These are phyloP conservation scores for Phytophthora rubi DNA, from an alignment of 352 stramenopile genomes.

Conservation along the genomic window DNA sequence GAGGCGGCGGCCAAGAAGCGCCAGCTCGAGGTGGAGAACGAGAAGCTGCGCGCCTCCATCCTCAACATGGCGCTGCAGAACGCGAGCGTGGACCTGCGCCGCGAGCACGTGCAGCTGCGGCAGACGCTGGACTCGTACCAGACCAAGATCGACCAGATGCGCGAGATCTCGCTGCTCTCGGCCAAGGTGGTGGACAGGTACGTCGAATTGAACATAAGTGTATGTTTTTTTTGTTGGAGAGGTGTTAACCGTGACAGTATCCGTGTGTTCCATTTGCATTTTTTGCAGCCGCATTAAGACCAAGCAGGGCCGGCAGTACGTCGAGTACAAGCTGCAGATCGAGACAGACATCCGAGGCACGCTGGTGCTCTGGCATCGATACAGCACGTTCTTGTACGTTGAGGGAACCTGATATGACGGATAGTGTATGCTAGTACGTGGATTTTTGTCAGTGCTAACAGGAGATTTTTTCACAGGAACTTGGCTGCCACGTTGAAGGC, in stretches of 20 bases:
- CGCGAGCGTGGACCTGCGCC: slow-evolving; percentile 78
- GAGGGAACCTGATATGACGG: slow-evolving; percentile 5
- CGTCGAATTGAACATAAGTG: background rate
- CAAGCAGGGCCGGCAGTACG: slow-evolving; percentile 86
- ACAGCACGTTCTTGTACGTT: slow-evolving; percentile 88
- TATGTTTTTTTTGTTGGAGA: background rate
- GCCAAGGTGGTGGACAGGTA: slow-evolving; percentile 89
- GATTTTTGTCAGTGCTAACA: slow-evolving; percentile 1
- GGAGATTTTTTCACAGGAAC: slow-evolving; percentile 46
- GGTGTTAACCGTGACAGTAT: slow-evolving; percentile 16
- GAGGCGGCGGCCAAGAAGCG: slow-evolving; percentile 74
- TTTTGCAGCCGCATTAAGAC: slow-evolving; percentile 78
- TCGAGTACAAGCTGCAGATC: slow-evolving; percentile 90
- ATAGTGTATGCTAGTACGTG: slow-evolving; percentile 17
- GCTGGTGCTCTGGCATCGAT: slow-evolving; percentile 88
- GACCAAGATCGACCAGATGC: slow-evolving; percentile 90
- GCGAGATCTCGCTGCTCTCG: slow-evolving; percentile 85
- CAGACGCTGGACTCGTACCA: slow-evolving; percentile 89
- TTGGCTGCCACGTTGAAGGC: slow-evolving; percentile 81
- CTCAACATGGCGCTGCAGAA: slow-evolving; percentile 78
- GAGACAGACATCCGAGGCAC: slow-evolving; percentile 88
- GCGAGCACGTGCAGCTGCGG: slow-evolving; percentile 82
- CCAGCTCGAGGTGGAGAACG: slow-evolving; percentile 81
- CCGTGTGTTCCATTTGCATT: slow-evolving; percentile 21
- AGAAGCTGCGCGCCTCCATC: slow-evolving; percentile 81